Percentiles rank a stretch among this genome's conserved stretches.
phyloP scores from a whole-genome alignment of 2,329 filamentous ascomycete species.

The Neofusicoccum sp. region DNA sequence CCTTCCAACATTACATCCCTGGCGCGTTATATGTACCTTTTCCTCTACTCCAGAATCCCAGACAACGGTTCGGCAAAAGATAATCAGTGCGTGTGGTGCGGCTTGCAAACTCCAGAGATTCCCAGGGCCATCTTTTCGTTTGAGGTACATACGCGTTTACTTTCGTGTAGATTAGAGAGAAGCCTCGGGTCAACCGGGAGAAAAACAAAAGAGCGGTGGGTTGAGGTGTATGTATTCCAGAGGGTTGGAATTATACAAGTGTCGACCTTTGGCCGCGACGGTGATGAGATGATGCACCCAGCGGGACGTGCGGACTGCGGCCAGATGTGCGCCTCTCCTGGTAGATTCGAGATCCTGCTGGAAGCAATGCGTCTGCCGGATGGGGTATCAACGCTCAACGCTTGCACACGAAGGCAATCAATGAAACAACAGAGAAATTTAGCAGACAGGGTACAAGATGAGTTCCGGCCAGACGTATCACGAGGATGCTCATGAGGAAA shows the following conservation, averaged over 20 bases:
- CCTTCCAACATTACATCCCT: no score
- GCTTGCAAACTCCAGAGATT: neutral
- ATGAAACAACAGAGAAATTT: neutral
- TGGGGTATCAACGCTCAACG: constrained; percentile 18
- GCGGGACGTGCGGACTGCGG: neutral
- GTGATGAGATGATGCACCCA: neutral
- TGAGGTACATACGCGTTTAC: neutral
- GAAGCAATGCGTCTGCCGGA: neutral
- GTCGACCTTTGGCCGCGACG: neutral
- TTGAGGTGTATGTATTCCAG: neutral
- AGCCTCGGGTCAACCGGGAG: constrained; percentile 10
- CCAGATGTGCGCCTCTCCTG: neutral
- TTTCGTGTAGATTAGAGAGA: constrained; percentile 8
- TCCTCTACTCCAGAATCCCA: no score
- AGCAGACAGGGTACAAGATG: neutral
- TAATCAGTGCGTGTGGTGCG: neutral
- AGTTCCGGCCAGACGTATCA: neutral
- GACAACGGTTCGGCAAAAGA: neutral
- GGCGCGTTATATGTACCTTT: no score
- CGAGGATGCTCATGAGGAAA: neutral
- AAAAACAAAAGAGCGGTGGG: no score
- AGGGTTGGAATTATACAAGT: neutral
- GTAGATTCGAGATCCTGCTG: neutral
- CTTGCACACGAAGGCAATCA: constrained; percentile 7
- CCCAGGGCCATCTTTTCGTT: constrained; percentile 4